Percentiles rank a stretch among this genome's conserved stretches.
Evolutionary conservation across 2,329 filamentous ascomycete species (phyloP).

Genomic region (Hypoxylon rubiginosum): DNA sequence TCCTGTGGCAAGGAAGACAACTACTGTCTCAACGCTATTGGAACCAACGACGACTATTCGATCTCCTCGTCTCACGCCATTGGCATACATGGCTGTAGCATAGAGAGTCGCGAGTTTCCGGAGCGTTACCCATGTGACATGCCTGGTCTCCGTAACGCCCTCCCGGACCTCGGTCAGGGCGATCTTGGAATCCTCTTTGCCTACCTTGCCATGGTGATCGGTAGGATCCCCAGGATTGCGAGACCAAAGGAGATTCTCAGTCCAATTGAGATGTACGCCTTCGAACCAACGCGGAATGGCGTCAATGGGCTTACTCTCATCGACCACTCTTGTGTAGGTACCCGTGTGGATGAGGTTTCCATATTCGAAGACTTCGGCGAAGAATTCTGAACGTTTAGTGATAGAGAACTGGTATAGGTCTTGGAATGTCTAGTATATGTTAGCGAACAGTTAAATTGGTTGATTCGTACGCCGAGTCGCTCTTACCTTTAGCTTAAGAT

Average conservation of each 20-base stretch:
- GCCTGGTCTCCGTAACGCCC: conserved; percentile 66
- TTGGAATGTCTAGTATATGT: conserved; percentile 68
- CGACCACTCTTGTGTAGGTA: conserved; percentile 70
- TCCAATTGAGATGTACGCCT: conserved; percentile 80
- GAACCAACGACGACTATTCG: conserved; percentile 80
- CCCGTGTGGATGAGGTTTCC: conserved; percentile 74
- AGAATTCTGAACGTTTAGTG: conserved; percentile 73
- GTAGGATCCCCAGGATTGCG: conserved; percentile 57
- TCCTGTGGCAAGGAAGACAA: conserved; percentile 77
- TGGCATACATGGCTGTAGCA: conserved; percentile 74
- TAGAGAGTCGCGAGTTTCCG: conserved; percentile 70
- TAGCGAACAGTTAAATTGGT: conserved; percentile 8
- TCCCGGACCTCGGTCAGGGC: conserved; percentile 81
- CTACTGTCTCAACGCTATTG: conserved; percentile 80
- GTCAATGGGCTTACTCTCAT: conserved; percentile 78
- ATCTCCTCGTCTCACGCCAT: conserved; percentile 78
- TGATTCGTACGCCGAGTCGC: neutral
- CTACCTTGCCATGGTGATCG: conserved; percentile 62
- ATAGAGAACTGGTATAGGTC: conserved; percentile 80
- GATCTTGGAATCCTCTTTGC: conserved; percentile 79
- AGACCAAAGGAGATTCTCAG: conserved; percentile 82
- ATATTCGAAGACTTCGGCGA: conserved; percentile 71
- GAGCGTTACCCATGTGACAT: conserved; percentile 77
- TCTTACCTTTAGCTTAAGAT: conserved; percentile 69
- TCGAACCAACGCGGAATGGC: conserved; percentile 82